phyloP scores from a whole-genome alignment of 2,329 filamentous ascomycete genomes.

The Monilinia aucupariae region DNA sequence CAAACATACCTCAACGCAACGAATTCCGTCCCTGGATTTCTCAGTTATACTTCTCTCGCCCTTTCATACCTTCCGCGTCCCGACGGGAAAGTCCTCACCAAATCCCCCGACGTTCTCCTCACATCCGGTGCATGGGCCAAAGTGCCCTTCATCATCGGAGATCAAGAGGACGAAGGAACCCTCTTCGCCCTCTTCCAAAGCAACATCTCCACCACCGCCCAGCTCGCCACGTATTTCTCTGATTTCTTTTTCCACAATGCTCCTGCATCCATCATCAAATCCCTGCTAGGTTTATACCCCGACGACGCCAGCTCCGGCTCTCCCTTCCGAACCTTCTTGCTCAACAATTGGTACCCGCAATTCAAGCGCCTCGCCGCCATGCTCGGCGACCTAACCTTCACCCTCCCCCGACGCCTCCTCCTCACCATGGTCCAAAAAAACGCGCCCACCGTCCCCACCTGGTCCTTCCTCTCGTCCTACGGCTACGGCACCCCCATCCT shows the following conservation, averaged over 20 bases:
- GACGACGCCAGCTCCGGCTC: constrained; percentile 48
- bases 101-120: constrained; percentile 57
- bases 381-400: constrained; percentile 71
- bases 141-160: constrained; percentile 62
- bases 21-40: constrained; percentile 63
- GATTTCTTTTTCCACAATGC: constrained; percentile 56
- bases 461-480: constrained; percentile 73
- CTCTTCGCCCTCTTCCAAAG: constrained; percentile 64
- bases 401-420: constrained; percentile 61
- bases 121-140: constrained; percentile 49
- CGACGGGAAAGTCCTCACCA: constrained; percentile 57
- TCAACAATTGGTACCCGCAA: constrained; percentile 70
- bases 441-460: constrained; percentile 56
- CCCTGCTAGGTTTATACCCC: constrained; percentile 59
- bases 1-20: constrained; percentile 57
- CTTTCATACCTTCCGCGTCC: constrained; percentile 71
- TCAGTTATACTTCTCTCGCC: constrained; percentile 63
- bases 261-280: constrained; percentile 44
- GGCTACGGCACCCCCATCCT: constrained; percentile 64
- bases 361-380: constrained; percentile 74
- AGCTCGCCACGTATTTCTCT: constrained; percentile 57
- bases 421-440: constrained; percentile 44
- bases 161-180: constrained; percentile 78
- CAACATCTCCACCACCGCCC: constrained; percentile 58
- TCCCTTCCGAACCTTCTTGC: constrained; percentile 61